Base-by-base conservation (phyloP, 805 yeast genomes). In the Hanseniaspora hatyaiensis region DNA sequence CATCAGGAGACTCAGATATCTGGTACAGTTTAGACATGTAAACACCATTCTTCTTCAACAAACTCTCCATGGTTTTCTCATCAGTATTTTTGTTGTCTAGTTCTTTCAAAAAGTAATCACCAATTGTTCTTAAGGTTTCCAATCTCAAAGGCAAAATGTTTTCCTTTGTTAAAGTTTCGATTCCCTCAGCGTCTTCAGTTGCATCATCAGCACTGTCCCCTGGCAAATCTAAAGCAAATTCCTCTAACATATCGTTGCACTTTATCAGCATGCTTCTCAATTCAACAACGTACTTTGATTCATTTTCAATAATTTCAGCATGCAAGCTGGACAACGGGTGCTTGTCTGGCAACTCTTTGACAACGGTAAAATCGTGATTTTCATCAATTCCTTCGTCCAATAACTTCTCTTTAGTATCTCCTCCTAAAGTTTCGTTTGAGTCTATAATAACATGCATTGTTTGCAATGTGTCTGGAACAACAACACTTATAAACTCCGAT, bases 361-460 rank as follows among this genome's bases (percentile, higher is more conserved):
- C 65, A 3, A 45, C 30, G 15, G 40, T 12, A 19, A 45, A 45
- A 1, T 64, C 67, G 15, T 55, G 37, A 22, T 58, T 54, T 8
- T 56, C 62, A 12, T 62, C 71, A 46, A 75, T 81, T 31, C 64
- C 67, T 58, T 77, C 72, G 50, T 75, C 83, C 26, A 77, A 64
- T 11, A 78, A 80, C 26, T 69, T 73, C 22, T 72, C 67, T 40
- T 73, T 60, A 18, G 66, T 64, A 34, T 70, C 72, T 36, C 69
- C 66, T 23, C 86, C 88, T 52, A 82, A 81, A 56, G 77, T 75
- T 52, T 74, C 77, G 28, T 79, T 68, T 51, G 82, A 74, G 49
- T 81, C 88, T 28, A 82, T 62, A 51, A 81, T 64, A 59, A 81
- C 89, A 59, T 82, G 83, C 39, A 79, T 64, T 1, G 75, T 69